Conservation (phyloP, 2,329 filamentous ascomycete genomes). For the Trichoderma sp. region DNA sequence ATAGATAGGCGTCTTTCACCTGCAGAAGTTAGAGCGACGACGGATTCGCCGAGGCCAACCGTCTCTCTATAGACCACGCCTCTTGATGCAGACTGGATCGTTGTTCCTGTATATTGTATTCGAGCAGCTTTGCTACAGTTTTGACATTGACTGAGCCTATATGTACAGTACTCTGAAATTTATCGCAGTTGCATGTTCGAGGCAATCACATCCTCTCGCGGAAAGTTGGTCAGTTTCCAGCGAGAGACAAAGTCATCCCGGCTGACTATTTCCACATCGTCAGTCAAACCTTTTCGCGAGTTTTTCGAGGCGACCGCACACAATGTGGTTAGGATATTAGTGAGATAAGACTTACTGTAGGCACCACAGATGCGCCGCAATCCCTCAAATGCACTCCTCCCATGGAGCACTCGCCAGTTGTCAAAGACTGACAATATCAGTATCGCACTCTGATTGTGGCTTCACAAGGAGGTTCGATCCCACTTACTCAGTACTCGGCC, state of each 20-base stretch:
- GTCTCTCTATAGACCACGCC: too few relatives aligned
- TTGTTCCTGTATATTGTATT: too few relatives aligned
- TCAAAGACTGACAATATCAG: conserved; percentile 70
- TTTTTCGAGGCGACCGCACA: too few relatives aligned
- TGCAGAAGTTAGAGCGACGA: too few relatives aligned
- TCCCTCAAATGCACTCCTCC: conserved; percentile 79
- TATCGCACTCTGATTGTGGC: neutral
- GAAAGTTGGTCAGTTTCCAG: conserved; percentile 71
- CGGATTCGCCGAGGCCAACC: too few relatives aligned
- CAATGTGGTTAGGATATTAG: too few relatives aligned
- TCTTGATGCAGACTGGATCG: too few relatives aligned
- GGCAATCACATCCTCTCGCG: conserved; percentile 48
- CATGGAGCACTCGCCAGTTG: conserved; percentile 94
- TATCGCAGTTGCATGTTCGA: conserved; percentile 40
- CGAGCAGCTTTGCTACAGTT: too few relatives aligned
- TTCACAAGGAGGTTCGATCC: neutral
- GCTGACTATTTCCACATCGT: conserved; percentile 57
- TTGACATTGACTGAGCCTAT: too few relatives aligned
- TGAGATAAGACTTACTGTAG: conserved; percentile 66
- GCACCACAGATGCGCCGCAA: conserved; percentile 86
- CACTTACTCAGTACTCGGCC: conserved; percentile 72
- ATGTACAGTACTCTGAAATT: neutral
- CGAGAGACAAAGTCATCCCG: conserved; percentile 79
- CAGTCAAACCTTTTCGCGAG: neutral
- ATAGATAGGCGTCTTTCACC: too few relatives aligned